Evolutionary conservation across 306 rosid species (phyloP).

Genomic region (Pterocarpus macrocarpus): DNA sequence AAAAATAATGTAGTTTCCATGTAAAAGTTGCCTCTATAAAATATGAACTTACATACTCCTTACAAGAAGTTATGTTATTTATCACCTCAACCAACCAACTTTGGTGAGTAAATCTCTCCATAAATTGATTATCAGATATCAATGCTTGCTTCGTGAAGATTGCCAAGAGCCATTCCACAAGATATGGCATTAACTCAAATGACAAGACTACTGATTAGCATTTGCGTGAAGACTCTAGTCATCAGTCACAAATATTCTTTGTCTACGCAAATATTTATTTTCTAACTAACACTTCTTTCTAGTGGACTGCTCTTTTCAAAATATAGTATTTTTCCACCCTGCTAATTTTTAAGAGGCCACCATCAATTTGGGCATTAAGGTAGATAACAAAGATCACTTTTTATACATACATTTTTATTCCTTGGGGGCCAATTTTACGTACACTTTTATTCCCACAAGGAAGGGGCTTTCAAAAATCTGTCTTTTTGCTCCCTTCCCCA

Average conservation of each 20-base stretch:
- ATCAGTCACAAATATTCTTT: neutral
- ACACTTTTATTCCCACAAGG: constrained; percentile 46
- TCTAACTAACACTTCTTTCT: neutral
- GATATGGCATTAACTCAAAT: constrained; percentile 10
- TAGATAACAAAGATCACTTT: constrained; percentile 60
- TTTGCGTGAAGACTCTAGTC: neutral
- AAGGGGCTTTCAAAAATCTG: constrained; percentile 47
- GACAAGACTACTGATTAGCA: neutral
- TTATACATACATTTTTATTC: constrained; percentile 44
- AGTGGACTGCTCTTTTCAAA: constrained; percentile 6
- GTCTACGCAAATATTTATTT: constrained; percentile 1
- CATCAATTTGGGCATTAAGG: constrained; percentile 49
- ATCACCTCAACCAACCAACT: too few species aligned
- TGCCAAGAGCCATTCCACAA: constrained; percentile 4
- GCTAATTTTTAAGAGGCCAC: constrained; percentile 29
- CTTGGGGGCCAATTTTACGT: constrained; percentile 36
- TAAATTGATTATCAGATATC: neutral
- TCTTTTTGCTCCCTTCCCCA: constrained; percentile 50
- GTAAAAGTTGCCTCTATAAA: too few species aligned
- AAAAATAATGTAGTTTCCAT: too few species aligned
- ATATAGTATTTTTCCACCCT: neutral
- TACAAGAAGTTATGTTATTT: too few species aligned
- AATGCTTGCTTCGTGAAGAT: neutral
- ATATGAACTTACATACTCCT: too few species aligned
- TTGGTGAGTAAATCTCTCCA: neutral